Conservation (phyloP, 2,329 filamentous ascomycete species). For the Macrophomina pseudophaseolina region DNA sequence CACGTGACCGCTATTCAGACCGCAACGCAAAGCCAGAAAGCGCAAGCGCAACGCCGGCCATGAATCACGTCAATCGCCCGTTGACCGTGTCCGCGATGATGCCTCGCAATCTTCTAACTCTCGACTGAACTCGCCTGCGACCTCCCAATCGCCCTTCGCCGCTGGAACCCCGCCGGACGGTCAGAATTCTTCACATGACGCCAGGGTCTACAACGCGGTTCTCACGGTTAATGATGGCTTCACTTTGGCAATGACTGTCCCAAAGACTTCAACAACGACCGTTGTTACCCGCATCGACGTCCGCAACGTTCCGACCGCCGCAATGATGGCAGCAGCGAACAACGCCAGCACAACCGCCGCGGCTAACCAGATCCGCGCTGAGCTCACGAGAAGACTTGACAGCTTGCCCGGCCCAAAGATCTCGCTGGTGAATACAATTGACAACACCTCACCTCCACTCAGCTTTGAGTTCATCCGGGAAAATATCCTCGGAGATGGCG, state of each 20-base stretch:
- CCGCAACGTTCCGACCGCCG: constrained; percentile 39
- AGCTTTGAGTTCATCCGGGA: constrained; percentile 72
- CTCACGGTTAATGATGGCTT: constrained; percentile 44
- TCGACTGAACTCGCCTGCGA: constrained; percentile 1
- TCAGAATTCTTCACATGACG: not conserved
- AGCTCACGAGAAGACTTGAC: constrained; percentile 43
- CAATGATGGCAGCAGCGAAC: constrained; percentile 42
- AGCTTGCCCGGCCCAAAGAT: constrained; percentile 49
- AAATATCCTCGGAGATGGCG: constrained; percentile 64
- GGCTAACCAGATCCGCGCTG: constrained; percentile 42
- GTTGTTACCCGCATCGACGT: constrained; percentile 39
- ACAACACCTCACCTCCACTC: constrained; percentile 60
- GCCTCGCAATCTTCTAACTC: not conserved
- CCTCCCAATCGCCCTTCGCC: not conserved
- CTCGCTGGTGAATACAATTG: constrained; percentile 67
- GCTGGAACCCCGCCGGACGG: not conserved
- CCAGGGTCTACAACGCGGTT: constrained; percentile 48
- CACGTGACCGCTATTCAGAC: constrained; percentile 10
- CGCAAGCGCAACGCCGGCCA: constrained; percentile 35
- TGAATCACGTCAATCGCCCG: constrained; percentile 26
- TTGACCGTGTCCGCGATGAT: constrained; percentile 2
- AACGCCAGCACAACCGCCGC: constrained; percentile 38
- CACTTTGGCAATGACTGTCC: constrained; percentile 31
- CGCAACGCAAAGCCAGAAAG: constrained; percentile 29
- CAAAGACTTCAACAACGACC: constrained; percentile 29